A percentile compares a stretch with the other conserved stretches of the same genome.
Conservation (phyloP, 139 green algal species). For the Chlamydomonas incerta region DNA sequence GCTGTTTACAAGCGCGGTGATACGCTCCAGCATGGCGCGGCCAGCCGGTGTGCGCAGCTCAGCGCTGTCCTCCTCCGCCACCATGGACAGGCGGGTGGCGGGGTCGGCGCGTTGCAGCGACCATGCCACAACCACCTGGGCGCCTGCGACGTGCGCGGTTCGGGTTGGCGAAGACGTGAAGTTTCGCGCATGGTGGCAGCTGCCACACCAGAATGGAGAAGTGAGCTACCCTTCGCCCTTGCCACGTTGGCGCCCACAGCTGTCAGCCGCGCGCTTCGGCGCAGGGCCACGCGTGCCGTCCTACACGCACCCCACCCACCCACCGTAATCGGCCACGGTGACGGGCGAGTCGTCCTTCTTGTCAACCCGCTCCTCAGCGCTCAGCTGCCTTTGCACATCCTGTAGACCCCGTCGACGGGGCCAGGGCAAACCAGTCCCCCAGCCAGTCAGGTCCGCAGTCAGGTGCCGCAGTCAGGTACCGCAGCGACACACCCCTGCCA, state of each 20-base stretch:
- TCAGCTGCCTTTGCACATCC: slow-evolving; percentile 80
- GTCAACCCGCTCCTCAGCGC: slow-evolving; percentile 66
- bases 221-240: no score
- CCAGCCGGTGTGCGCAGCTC: slow-evolving; percentile 70
- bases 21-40: slow-evolving; percentile 78
- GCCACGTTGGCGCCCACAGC: no score
- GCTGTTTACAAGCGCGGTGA: slow-evolving; percentile 65
- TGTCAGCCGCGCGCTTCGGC: no score
- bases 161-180: no score
- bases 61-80: slow-evolving; percentile 92
- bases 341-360: slow-evolving; percentile 94
- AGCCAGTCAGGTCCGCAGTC: no score
- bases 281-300: no score
- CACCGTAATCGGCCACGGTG: slow-evolving; percentile 95
- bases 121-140: slow-evolving; percentile 93
- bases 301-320: no score
- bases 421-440: no score
- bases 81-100: slow-evolving; percentile 78
- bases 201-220: no score
- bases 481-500: no score
- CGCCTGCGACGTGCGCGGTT: slow-evolving; percentile 60
- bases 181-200: no score
- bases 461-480: no score
- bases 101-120: slow-evolving; percentile 69
- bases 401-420: slow-evolving; percentile 56